A percentile compares a stretch with the other conserved stretches of the same genome.
phyloP scores from a whole-genome alignment of 306 rosid genomes.

The Pueraria montana region DNA sequence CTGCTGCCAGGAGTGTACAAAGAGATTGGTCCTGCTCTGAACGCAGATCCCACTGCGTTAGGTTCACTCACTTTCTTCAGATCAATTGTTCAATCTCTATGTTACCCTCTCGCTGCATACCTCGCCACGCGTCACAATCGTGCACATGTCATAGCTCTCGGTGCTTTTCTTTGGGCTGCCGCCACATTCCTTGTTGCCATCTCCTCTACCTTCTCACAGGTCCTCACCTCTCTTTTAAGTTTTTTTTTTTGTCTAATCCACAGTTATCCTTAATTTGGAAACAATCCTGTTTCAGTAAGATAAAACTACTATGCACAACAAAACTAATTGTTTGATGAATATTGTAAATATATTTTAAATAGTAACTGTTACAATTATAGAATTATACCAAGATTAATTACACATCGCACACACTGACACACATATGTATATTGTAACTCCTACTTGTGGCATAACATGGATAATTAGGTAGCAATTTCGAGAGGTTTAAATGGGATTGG shows the following conservation, averaged over 20 bases:
- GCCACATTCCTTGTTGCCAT: conserved; percentile 91
- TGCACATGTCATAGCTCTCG: conserved; percentile 84
- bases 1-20: conserved; percentile 81
- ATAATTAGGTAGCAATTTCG: conserved; percentile 77
- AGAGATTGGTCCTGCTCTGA: conserved; percentile 74
- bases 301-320: too few relatives aligned
- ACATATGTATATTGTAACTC: not conserved
- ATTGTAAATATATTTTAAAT: too few relatives aligned
- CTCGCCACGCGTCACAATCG: conserved; percentile 79
- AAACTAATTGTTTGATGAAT: not conserved
- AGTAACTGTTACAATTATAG: too few relatives aligned
- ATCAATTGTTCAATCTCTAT: conserved; percentile 73
- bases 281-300: too few relatives aligned
- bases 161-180: conserved; percentile 90
- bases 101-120: conserved; percentile 83
- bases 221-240: conserved; percentile 42
- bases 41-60: conserved; percentile 81
- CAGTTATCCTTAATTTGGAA: too few relatives aligned
- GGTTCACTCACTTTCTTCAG: conserved; percentile 83
- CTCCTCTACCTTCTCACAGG: conserved; percentile 88
- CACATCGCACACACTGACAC: too few relatives aligned
- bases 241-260: too few relatives aligned
- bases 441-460: not conserved
- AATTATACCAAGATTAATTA: too few relatives aligned
- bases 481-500: conserved; percentile 95